phyloP scores from a whole-genome alignment of 495 filamentous ascomycete species.

The Xylaria cubensis region DNA sequence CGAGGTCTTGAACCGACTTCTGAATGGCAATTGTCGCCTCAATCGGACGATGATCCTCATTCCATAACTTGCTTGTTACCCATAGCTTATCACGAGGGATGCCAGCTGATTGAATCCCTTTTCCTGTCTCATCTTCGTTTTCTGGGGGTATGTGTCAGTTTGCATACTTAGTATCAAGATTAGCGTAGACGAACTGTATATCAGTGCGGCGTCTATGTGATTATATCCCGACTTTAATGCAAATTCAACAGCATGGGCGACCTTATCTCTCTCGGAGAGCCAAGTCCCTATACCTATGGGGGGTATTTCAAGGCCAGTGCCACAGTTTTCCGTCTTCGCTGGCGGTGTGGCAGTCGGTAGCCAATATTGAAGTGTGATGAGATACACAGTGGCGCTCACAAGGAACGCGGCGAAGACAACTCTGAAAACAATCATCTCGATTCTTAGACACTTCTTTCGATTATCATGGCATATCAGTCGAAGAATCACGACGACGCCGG shows the following conservation, averaged over 20 bases:
- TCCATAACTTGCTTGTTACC: conserved; percentile 77
- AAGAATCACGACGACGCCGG: background rate
- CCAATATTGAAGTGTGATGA: conserved; percentile 11
- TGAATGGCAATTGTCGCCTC: conserved; percentile 65
- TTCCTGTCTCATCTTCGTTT: conserved; percentile 54
- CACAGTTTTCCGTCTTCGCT: conserved; percentile 9
- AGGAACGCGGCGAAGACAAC: background rate
- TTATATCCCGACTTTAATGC: conserved; percentile 62
- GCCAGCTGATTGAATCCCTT: conserved; percentile 61
- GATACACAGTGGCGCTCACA: conserved; percentile 12
- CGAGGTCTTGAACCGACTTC: conserved; percentile 66
- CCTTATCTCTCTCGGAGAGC: conserved; percentile 32
- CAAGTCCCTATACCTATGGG: conserved; percentile 61
- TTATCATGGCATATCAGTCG: background rate
- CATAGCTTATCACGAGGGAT: conserved; percentile 68
- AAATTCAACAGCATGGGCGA: conserved; percentile 38
- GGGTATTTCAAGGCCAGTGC: conserved; percentile 46
- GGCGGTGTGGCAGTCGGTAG: conserved; percentile 2
- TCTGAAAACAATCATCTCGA: conserved; percentile 8
- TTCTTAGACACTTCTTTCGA: background rate
- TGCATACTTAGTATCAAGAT: background rate
- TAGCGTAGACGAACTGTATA: conserved; percentile 26
- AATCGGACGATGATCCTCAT: conserved; percentile 68
- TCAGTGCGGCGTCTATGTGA: conserved; percentile 60
- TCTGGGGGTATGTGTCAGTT: conserved; percentile 58